phyloP scores from a whole-genome alignment of 768 basidiomycete genomes.

The Scleroderma citrinum region DNA sequence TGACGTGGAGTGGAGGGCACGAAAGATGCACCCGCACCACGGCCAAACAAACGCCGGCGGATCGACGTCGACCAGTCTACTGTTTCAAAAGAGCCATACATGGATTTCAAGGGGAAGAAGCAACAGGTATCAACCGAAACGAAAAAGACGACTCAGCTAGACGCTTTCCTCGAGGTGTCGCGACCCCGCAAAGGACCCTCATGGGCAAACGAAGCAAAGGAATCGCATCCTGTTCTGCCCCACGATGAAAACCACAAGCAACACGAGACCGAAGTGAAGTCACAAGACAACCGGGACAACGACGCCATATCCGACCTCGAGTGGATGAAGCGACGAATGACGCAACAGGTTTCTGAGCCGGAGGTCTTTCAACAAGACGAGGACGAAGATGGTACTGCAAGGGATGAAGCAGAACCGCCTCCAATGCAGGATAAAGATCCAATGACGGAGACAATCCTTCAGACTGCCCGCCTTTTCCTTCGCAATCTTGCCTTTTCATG shows the following conservation, averaged over 20 bases:
- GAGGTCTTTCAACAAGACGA: constrained; percentile 58
- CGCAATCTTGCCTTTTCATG: constrained; percentile 93
- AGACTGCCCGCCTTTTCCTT: constrained; percentile 79
- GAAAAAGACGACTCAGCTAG: constrained; percentile 37
- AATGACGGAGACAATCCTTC: constrained; percentile 48
- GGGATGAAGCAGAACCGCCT: constrained; percentile 1
- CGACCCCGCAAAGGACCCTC: constrained; percentile 56
- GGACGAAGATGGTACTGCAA: constrained; percentile 38
- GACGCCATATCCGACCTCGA: constrained; percentile 58
- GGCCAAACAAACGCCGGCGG: constrained; percentile 67
- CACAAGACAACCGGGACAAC: constrained; percentile 14
- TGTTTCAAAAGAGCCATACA: neutral
- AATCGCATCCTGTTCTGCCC: constrained; percentile 6
- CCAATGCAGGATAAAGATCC: constrained; percentile 25
- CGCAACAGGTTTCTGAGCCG: constrained; percentile 33
- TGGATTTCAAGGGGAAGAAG: constrained; percentile 19
- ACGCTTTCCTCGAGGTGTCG: constrained; percentile 75
- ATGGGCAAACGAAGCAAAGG: constrained; percentile 57
- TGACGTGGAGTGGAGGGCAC: constrained; percentile 44
- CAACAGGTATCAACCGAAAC: constrained; percentile 3
- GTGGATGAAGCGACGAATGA: constrained; percentile 68
- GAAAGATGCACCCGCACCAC: constrained; percentile 60
- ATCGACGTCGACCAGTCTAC: constrained; percentile 26
- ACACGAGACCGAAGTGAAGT: neutral
- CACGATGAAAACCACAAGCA: neutral